Evolutionary conservation across 164 flowering plant species (phyloP).

Genomic region (Aristolochia contorta): DNA sequence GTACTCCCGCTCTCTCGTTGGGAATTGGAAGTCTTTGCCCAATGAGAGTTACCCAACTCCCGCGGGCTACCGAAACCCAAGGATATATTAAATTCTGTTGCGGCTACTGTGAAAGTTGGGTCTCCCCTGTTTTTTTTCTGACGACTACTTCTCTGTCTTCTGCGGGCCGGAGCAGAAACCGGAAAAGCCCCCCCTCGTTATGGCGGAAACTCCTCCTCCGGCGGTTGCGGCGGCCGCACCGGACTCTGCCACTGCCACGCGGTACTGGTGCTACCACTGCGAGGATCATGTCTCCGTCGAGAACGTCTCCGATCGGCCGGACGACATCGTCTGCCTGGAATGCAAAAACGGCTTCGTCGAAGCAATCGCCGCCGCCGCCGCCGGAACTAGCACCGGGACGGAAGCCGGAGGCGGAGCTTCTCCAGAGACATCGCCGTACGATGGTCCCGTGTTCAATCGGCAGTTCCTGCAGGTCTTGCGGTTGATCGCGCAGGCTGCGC

Average conservation of each 20-base stretch:
- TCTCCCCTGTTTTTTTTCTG: not conserved
- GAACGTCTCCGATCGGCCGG: constrained; percentile 33
- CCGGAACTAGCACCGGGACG: constrained; percentile 4
- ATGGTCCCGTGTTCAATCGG: constrained; percentile 31
- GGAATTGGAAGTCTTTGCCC: no score
- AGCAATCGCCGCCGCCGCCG: constrained; percentile 8
- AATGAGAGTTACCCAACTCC: no score
- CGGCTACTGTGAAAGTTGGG: not conserved
- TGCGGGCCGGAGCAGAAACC: not conserved
- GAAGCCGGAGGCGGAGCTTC: not conserved
- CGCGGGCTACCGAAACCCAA: not conserved
- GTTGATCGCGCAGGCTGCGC: constrained; percentile 41
- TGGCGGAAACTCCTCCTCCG: constrained; percentile 45
- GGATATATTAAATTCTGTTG: no score
- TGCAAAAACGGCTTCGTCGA: constrained; percentile 43
- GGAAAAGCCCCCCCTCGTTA: constrained; percentile 5
- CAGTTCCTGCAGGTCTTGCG: constrained; percentile 59
- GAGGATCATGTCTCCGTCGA: constrained; percentile 61
- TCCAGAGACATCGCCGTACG: constrained; percentile 13
- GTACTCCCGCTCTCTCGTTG: not conserved
- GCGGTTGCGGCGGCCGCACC: constrained; percentile 12
- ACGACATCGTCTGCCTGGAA: constrained; percentile 53
- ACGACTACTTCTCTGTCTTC: not conserved
- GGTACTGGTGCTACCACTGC: constrained; percentile 79
- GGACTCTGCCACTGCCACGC: constrained; percentile 11